Evolutionary conservation across 1,284 basidiomycete genomes (phyloP).

Genomic region (Taiwanofungus camphoratus): DNA sequence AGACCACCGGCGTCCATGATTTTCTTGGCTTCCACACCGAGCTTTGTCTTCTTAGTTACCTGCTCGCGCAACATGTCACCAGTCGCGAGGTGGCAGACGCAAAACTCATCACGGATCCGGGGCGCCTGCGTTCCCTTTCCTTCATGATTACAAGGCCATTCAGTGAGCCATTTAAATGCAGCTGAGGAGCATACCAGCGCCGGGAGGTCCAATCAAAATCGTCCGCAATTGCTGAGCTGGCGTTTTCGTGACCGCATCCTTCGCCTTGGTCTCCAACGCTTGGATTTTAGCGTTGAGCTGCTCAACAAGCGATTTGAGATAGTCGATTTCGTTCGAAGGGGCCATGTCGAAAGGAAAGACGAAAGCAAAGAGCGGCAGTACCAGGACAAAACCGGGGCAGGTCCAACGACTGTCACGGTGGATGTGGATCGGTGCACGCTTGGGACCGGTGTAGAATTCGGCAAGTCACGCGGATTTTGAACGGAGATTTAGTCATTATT

Average conservation of each 20-base stretch:
- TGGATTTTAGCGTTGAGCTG: slow-evolving; percentile 81
- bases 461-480: too few relatives aligned
- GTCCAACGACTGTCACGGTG: too few relatives aligned
- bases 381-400: too few relatives aligned
- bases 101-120: slow-evolving; percentile 87
- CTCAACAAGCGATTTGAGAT: slow-evolving; percentile 82
- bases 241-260: slow-evolving; percentile 43
- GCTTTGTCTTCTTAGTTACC: slow-evolving; percentile 80
- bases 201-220: slow-evolving; percentile 93
- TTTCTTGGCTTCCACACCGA: slow-evolving; percentile 93
- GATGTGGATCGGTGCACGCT: too few relatives aligned
- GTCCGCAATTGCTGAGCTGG: slow-evolving; percentile 82
- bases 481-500: too few relatives aligned
- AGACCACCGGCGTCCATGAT: slow-evolving; percentile 96
- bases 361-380: too few relatives aligned
- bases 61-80: slow-evolving; percentile 98
- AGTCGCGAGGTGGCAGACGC: slow-evolving; percentile 96
- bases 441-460: too few relatives aligned
- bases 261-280: slow-evolving; percentile 61
- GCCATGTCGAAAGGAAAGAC: slow-evolving; percentile 39
- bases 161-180: neutral
- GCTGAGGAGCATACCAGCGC: slow-evolving; percentile 71
- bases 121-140: slow-evolving; percentile 99
- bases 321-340: slow-evolving; percentile 71
- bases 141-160: slow-evolving; percentile 26